Conservation (phyloP, 2,329 filamentous ascomycete species). For the Diplodia corticola region DNA sequence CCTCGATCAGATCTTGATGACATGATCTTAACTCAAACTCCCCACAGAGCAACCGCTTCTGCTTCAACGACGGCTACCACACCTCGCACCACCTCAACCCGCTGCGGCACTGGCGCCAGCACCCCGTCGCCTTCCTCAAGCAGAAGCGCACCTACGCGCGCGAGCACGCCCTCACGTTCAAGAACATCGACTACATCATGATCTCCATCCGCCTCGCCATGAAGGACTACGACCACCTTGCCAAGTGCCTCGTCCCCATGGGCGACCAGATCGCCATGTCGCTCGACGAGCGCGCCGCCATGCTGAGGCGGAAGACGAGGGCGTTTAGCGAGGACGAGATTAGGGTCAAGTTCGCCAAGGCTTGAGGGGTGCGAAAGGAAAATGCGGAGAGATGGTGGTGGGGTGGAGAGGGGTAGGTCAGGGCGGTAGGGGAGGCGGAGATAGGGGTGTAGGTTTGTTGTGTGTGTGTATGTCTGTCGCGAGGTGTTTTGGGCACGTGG, state of each 20-base stretch:
- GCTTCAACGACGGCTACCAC: conserved; percentile 82
- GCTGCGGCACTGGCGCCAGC: conserved; percentile 77
- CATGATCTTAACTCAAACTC: background rate
- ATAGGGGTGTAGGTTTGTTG: too few relatives aligned
- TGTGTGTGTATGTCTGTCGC: too few relatives aligned
- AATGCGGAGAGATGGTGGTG: too few relatives aligned
- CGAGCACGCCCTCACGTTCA: conserved; percentile 73
- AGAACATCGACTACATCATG: conserved; percentile 79
- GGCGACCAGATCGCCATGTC: conserved; percentile 69
- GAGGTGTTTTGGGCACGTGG: too few relatives aligned
- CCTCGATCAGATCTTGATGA: background rate
- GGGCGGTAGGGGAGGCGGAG: too few relatives aligned
- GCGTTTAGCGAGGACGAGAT: conserved; percentile 68
- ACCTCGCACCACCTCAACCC: conserved; percentile 80
- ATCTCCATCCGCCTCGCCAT: conserved; percentile 67
- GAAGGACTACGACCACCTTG: conserved; percentile 71
- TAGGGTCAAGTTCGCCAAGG: conserved; percentile 53
- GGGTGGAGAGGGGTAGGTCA: too few relatives aligned
- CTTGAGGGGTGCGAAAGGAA: background rate
- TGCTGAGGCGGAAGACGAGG: conserved; percentile 66
- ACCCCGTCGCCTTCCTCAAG: conserved; percentile 71
- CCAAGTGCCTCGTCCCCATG: conserved; percentile 71
- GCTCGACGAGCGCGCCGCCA: conserved; percentile 61
- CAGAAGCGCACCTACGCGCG: conserved; percentile 66
- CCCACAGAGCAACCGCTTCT: conserved; percentile 72